A percentile compares a stretch with the other conserved stretches of the same genome.
Evolutionary conservation across 2,329 filamentous ascomycete species (phyloP).

Genomic region (Botrytis tulipae): DNA sequence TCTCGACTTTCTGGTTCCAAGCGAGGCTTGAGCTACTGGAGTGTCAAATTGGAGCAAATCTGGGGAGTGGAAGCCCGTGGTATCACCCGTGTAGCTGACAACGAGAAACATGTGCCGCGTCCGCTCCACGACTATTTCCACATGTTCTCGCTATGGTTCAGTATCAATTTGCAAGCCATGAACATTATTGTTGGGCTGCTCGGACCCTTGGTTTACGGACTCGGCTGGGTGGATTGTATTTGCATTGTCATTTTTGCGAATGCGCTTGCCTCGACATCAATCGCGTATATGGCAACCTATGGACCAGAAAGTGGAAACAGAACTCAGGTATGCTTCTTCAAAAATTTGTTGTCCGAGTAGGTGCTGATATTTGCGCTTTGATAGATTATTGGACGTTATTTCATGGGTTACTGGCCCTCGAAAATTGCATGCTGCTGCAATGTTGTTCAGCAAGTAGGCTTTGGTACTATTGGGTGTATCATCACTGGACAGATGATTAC

Average conservation of each 20-base stretch:
- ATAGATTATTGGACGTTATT: constrained; percentile 55
- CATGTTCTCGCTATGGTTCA: constrained; percentile 58
- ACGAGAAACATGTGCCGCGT: constrained; percentile 51
- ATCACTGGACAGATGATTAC: constrained; percentile 28
- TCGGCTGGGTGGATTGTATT: constrained; percentile 55
- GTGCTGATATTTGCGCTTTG: background rate
- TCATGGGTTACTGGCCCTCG: constrained; percentile 63
- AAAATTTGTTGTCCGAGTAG: background rate
- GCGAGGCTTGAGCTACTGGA: constrained; percentile 15
- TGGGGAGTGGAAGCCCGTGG: constrained; percentile 51
- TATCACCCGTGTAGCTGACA: constrained; percentile 53
- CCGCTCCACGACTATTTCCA: constrained; percentile 44
- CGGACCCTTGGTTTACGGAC: constrained; percentile 54
- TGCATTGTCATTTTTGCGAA: constrained; percentile 56
- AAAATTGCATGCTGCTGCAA: constrained; percentile 63
- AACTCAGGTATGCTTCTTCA: constrained; percentile 48
- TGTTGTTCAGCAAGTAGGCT: constrained; percentile 57
- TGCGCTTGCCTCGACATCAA: constrained; percentile 50
- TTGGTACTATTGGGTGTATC: constrained; percentile 56
- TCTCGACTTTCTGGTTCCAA: background rate
- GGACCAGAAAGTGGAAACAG: constrained; percentile 59
- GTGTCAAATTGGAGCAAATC: constrained; percentile 21
- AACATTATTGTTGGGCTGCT: constrained; percentile 62
- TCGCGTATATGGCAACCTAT: constrained; percentile 60
- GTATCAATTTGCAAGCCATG: constrained; percentile 59